Percentiles rank a stretch among this genome's conserved stretches.
phyloP scores from a whole-genome alignment of 106 monocot genomes.

The Dactylorhiza incarnata region DNA sequence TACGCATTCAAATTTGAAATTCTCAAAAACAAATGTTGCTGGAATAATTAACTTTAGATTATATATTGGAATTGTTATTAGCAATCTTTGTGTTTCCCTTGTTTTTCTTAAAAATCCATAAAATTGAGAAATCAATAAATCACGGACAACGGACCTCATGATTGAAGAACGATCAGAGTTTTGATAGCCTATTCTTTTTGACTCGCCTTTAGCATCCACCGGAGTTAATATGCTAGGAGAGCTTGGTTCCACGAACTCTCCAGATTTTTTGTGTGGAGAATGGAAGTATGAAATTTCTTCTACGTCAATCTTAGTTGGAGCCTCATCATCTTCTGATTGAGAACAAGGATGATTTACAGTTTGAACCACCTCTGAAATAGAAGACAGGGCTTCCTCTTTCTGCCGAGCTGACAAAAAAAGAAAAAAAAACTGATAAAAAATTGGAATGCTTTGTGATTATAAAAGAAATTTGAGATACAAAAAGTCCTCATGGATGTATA shows the following conservation, averaged over 20 bases:
- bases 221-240: conserved; percentile 27
- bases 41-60: too few relatives aligned
- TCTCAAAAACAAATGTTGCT: too few relatives aligned
- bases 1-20: too few relatives aligned
- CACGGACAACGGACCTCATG: conserved; percentile 30
- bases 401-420: conserved; percentile 25
- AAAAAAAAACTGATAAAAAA: background rate
- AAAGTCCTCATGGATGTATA: background rate
- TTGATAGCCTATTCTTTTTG: conserved; percentile 21
- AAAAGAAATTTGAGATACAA: too few relatives aligned
- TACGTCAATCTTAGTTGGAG: conserved; percentile 13
- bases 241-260: conserved; percentile 21
- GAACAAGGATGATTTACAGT: conserved; percentile 45
- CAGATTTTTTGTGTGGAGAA: background rate
- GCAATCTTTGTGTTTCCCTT: too few relatives aligned
- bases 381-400: conserved; percentile 48
- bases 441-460: too few relatives aligned
- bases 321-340: conserved; percentile 12
- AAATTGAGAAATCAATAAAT: too few relatives aligned
- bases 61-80: too few relatives aligned
- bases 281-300: background rate
- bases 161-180: conserved; percentile 48
- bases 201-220: conserved; percentile 31
- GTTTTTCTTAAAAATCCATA: too few relatives aligned
- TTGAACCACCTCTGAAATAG: conserved; percentile 51